Evolutionary conservation across 495 filamentous ascomycete genomes (phyloP).

Genomic region (Lasiosphaeria miniovina): DNA sequence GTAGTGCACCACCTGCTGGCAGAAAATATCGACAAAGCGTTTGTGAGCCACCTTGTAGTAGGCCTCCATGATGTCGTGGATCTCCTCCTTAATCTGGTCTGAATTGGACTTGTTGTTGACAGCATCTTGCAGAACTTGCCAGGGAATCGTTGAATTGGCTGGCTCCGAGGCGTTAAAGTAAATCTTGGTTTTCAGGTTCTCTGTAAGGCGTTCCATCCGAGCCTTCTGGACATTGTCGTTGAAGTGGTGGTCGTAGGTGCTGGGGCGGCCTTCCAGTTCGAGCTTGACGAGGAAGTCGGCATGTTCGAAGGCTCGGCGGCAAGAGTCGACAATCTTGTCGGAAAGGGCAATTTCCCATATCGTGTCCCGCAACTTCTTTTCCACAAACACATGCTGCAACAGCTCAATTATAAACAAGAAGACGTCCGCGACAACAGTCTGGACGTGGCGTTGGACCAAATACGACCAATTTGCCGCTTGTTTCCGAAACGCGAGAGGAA

Average conservation of each 20-base stretch:
- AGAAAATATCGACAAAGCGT: slow-evolving; percentile 56
- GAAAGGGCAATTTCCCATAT: slow-evolving; percentile 40
- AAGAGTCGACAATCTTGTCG: slow-evolving; percentile 43
- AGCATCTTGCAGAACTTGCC: slow-evolving; percentile 11
- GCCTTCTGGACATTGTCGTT: slow-evolving; percentile 45
- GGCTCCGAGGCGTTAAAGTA: slow-evolving; percentile 6
- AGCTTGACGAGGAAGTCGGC: slow-evolving; percentile 46
- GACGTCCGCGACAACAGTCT: slow-evolving; percentile 33
- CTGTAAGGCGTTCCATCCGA: slow-evolving; percentile 25
- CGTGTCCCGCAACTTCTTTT: slow-evolving; percentile 36
- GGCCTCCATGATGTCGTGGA: slow-evolving; percentile 56
- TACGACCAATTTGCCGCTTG: no score
- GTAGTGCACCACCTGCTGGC: slow-evolving; percentile 34
- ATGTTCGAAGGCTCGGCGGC: slow-evolving; percentile 42
- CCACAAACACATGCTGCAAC: slow-evolving; percentile 36
- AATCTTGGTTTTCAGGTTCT: slow-evolving; percentile 9
- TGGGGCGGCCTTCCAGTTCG: slow-evolving; percentile 43
- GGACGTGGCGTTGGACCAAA: no score
- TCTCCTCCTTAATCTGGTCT: slow-evolving; percentile 45
- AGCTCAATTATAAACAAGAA: slow-evolving; percentile 46
- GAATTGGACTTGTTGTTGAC: slow-evolving; percentile 43
- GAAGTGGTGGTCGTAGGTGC: slow-evolving; percentile 56
- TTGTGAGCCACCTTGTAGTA: slow-evolving; percentile 61
- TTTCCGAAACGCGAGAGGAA: no score
- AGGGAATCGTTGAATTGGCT: not conserved